phyloP scores from a whole-genome alignment of 2,329 filamentous ascomycete species.

The Neofusicoccum parvum region DNA sequence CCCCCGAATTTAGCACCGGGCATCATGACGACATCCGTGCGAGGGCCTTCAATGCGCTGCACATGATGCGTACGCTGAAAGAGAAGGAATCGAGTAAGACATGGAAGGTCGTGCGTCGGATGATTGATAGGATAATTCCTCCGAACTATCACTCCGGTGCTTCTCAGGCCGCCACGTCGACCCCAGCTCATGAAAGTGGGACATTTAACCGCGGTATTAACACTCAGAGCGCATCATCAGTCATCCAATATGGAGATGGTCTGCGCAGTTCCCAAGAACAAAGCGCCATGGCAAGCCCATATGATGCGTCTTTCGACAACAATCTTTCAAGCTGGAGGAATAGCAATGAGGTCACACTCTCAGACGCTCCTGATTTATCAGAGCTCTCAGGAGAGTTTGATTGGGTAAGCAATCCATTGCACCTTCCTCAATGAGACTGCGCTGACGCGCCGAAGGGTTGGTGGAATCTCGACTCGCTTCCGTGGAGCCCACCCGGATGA shows the following conservation, averaged over 20 bases:
- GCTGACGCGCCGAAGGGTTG: not conserved
- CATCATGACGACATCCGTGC: conserved; percentile 21
- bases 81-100: conserved; percentile 34
- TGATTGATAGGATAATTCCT: conserved; percentile 40
- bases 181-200: too few species aligned
- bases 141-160: not conserved
- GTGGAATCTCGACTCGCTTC: conserved; percentile 3
- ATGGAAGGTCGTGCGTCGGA: conserved; percentile 38
- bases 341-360: not conserved
- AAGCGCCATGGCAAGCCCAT: too few species aligned
- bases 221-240: not conserved
- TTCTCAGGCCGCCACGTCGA: not conserved
- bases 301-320: too few species aligned
- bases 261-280: too few species aligned
- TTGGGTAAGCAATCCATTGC: not conserved
- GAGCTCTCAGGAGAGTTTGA: not conserved
- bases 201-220: not conserved
- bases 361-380: not conserved
- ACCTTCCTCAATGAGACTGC: not conserved
- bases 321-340: too few species aligned
- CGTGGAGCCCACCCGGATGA: not conserved
- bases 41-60: conserved; percentile 33
- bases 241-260: too few species aligned
- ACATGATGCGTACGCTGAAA: conserved; percentile 35
- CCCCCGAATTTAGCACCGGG: conserved; percentile 36